Percentiles rank a stretch among this genome's conserved stretches.
These are phyloP conservation scores for Lodderomyces pseudojiufengensis DNA, from an alignment of 1,139 yeast genomes.

Conservation along the genomic window DNA sequence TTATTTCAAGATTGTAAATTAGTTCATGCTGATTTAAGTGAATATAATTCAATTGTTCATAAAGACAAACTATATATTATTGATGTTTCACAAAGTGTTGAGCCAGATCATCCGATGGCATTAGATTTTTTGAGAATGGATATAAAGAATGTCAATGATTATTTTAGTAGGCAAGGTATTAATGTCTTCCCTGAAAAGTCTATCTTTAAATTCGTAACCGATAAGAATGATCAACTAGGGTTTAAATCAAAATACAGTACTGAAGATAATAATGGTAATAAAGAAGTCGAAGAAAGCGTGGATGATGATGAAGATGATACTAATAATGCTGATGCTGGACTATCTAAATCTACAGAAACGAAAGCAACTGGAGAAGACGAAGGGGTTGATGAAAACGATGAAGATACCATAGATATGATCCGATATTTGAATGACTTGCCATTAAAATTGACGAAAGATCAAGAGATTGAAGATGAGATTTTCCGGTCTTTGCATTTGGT, in stretches of 20 bases:
- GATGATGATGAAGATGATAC: too few relatives aligned
- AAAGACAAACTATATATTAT: constrained; percentile 77
- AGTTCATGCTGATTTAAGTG: constrained; percentile 96
- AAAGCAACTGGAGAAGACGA: too few relatives aligned
- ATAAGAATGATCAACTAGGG: constrained; percentile 18
- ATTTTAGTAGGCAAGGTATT: constrained; percentile 67
- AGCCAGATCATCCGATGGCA: constrained; percentile 97
- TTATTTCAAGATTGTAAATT: constrained; percentile 84
- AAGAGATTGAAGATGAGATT: constrained; percentile 71
- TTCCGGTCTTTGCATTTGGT: constrained; percentile 87
- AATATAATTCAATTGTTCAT: constrained; percentile 88
- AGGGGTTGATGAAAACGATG: too few relatives aligned
- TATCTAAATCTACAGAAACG: too few relatives aligned
- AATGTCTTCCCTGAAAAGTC: constrained; percentile 77
- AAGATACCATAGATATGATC: constrained; percentile 39
- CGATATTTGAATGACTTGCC: constrained; percentile 45
- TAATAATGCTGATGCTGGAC: too few relatives aligned
- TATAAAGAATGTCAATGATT: constrained; percentile 90
- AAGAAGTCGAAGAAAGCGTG: too few relatives aligned
- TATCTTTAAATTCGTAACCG: constrained; percentile 69
- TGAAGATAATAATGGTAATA: too few relatives aligned
- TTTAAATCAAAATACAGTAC: background rate
- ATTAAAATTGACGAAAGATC: constrained; percentile 41
- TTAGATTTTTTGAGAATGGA: constrained; percentile 95
- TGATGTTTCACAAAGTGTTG: constrained; percentile 97